Base-by-base conservation (phyloP, 345 rosid genomes). In the Jatropha curcas region DNA sequence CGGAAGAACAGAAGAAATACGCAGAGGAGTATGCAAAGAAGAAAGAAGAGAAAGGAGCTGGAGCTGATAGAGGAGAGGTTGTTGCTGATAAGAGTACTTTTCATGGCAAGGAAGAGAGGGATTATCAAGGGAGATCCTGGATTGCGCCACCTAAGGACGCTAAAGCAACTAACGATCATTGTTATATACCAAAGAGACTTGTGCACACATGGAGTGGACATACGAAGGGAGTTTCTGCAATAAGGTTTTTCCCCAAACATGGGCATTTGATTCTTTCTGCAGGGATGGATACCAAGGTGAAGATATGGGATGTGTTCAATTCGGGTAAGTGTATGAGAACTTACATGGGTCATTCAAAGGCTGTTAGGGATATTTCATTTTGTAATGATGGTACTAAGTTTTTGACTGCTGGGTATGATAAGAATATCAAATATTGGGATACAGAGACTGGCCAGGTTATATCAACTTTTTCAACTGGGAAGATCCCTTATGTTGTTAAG, bases 251-350 rank as follows among this genome's bases (percentile, higher is more conserved):
- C 85, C 99, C 99, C 58, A 92, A 91, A 74, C 71, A 84, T n/a
- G 98, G 99, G 11, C 99, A 95, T 85, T 91, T 95, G 78, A 90
- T 95, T 77, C 98, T 95, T 65, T 95, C 99, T 16, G 99, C 97
- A 12, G 98, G 98, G 71, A 91, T 91, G 98, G 99, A 95, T 77
- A 79, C 86, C 3, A 95, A 95, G 79, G 98, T 95, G 75, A 95
- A 92, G 94, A 95, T 95, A 55, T 95, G 99, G 99, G 99, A 95
- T 83, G 99, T 95, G 74, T 87, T 86, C 59, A 92, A 95, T 82
- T 92, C 97, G 3, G 97, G 99, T 33, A 91, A 95, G 81, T 95
- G 99, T 79, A 95, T 89, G 98, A 87, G 96, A 81, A 94, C 98
- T 73, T 94, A 90, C 78, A 95, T 92, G 99, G 98, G 99, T 50